Conservation (phyloP, 768 basidiomycete genomes). For the Leccinellum luteum region DNA sequence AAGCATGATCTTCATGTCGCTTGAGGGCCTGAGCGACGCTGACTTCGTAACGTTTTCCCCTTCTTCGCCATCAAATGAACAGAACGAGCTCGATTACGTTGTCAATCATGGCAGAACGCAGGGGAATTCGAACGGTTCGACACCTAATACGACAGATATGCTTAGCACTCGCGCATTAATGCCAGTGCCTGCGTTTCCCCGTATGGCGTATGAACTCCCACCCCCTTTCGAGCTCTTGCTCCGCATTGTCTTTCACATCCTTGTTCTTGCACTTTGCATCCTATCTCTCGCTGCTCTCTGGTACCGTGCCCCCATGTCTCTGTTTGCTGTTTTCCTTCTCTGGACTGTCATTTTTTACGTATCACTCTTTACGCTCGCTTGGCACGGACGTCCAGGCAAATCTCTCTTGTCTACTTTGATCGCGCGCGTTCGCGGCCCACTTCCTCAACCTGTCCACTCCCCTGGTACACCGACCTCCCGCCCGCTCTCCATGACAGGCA, state of each 20-base stretch:
- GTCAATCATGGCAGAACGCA: slow-evolving; percentile 52
- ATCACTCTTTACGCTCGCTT: slow-evolving; percentile 51
- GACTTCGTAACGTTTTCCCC: slow-evolving; percentile 15
- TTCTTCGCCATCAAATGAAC: slow-evolving; percentile 17
- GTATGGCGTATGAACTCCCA: slow-evolving; percentile 32
- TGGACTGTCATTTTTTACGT: slow-evolving; percentile 62
- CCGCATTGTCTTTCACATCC: slow-evolving; percentile 53
- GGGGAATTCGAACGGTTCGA: slow-evolving; percentile 36
- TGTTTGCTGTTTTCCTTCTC: slow-evolving; percentile 63
- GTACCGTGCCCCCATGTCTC: slow-evolving; percentile 48
- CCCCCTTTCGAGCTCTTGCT: slow-evolving; percentile 37
- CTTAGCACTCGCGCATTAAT: slow-evolving; percentile 41
- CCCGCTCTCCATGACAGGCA: slow-evolving; percentile 39
- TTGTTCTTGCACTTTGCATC: slow-evolving; percentile 57
- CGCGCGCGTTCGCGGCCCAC: slow-evolving; percentile 39
- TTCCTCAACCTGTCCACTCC: slow-evolving; percentile 31
- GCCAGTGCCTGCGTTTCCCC: slow-evolving; percentile 27
- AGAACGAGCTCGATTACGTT: slow-evolving; percentile 76
- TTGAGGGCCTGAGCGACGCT: slow-evolving; percentile 18
- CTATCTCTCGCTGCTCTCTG: slow-evolving; percentile 60
- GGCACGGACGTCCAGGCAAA: slow-evolving; percentile 52
- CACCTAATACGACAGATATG: slow-evolving; percentile 53
- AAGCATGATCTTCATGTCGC: slow-evolving; percentile 30
- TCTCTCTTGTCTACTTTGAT: slow-evolving; percentile 56
- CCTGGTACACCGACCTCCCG: slow-evolving; percentile 38